Evolutionary conservation across 805 yeast genomes (phyloP).

Genomic region (Maudiozyma bulderi): DNA sequence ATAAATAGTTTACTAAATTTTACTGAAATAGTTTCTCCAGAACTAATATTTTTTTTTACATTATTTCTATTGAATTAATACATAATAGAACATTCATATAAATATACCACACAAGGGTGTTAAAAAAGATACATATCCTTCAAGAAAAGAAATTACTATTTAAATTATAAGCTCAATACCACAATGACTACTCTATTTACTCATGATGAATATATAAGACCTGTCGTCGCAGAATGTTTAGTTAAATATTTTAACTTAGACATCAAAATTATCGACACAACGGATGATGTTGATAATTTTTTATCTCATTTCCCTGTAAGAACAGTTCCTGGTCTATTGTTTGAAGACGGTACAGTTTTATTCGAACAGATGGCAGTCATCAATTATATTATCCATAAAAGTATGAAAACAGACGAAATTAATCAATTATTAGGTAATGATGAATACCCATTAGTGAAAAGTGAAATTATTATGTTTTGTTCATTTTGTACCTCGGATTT

Average conservation of each 20-base stretch:
- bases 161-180: constrained; percentile 37
- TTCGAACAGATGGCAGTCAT: constrained; percentile 56
- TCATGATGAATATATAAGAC: constrained; percentile 37
- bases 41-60: too few species aligned
- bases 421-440: constrained; percentile 44
- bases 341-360: constrained; percentile 63
- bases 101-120: too few species aligned
- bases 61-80: too few species aligned
- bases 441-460: constrained; percentile 32
- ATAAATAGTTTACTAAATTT: too few species aligned
- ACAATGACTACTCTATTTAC: constrained; percentile 16
- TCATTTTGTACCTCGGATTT: constrained; percentile 66
- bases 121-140: too few species aligned
- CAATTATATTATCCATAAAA: constrained; percentile 36
- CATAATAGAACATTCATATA: too few species aligned
- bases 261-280: constrained; percentile 37
- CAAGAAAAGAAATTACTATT: not conserved
- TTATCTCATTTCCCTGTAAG: constrained; percentile 49
- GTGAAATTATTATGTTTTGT: constrained; percentile 55
- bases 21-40: too few species aligned
- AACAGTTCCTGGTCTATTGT: constrained; percentile 58
- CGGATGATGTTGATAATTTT: constrained; percentile 21
- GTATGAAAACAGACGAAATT: constrained; percentile 27
- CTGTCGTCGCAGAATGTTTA: constrained; percentile 34
- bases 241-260: constrained; percentile 53